phyloP scores from a whole-genome alignment of 129 eudicot species.

The Artemisia argyi region DNA sequence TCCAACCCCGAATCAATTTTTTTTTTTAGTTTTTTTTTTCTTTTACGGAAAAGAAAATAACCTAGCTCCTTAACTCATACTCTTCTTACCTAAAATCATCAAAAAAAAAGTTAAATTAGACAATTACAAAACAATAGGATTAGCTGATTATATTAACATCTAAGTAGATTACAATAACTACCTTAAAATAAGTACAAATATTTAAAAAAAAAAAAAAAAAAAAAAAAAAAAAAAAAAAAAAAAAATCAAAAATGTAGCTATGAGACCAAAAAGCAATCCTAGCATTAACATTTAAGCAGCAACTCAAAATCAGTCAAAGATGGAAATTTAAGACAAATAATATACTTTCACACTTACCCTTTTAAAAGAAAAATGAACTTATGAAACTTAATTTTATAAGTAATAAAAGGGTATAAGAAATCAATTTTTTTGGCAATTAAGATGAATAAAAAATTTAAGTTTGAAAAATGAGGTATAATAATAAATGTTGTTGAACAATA shows the following conservation, averaged over 20 bases:
- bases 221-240: too few species aligned
- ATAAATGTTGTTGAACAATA: neutral
- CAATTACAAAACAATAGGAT: neutral
- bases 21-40: neutral
- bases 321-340: too few species aligned
- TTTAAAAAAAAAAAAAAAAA: too few species aligned
- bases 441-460: neutral
- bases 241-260: neutral
- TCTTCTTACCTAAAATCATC: conserved; percentile 18
- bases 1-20: conserved; percentile 32
- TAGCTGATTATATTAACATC: conserved; percentile 15
- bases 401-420: neutral
- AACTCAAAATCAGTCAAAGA: neutral
- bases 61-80: conserved; percentile 5
- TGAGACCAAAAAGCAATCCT: neutral
- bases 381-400: conserved; percentile 10
- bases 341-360: too few species aligned
- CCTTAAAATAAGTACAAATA: conserved; percentile 20
- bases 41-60: neutral
- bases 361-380: neutral
- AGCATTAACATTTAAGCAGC: conserved; percentile 8
- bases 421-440: neutral
- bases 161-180: conserved; percentile 14
- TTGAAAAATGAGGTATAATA: neutral
- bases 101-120: neutral